A percentile compares a stretch with the other conserved stretches of the same genome.
Conservation (phyloP, 495 filamentous ascomycete genomes). For the Hyaloscypha variabilis region DNA sequence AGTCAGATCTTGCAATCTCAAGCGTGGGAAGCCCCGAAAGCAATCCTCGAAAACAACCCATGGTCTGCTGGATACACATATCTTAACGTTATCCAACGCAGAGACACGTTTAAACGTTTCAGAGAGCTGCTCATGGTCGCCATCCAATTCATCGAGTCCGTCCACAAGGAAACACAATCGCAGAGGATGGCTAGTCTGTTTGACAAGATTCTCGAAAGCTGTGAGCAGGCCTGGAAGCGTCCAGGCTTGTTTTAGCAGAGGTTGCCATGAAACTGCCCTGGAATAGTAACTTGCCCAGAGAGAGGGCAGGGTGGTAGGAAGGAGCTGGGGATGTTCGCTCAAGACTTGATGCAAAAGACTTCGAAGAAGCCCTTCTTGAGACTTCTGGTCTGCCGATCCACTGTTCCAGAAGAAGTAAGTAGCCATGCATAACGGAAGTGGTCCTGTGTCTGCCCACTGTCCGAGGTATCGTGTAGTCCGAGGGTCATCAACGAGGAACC, state of each 20-base stretch:
- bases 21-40: conserved; percentile 12
- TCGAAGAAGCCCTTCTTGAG: conserved; percentile 34
- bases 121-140: conserved; percentile 14
- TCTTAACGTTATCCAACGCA: conserved; percentile 27
- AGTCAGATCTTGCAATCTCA: conserved; percentile 17
- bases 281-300: not conserved
- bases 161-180: conserved; percentile 36
- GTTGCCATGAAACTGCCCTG: no score
- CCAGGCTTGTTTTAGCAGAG: not conserved
- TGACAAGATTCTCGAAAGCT: not conserved
- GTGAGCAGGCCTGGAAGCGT: not conserved
- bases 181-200: no score
- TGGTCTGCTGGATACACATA: conserved; percentile 40
- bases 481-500: no score
- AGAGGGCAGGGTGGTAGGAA: conserved; percentile 24
- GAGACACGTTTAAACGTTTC: conserved; percentile 26
- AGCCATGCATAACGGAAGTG: not conserved
- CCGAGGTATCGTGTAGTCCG: no score
- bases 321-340: conserved; percentile 7
- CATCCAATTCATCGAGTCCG: conserved; percentile 40
- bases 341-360: conserved; percentile 32
- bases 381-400: conserved; percentile 33
- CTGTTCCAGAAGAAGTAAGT: conserved; percentile 42
- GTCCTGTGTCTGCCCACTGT: no score
- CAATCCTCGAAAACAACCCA: conserved; percentile 32